phyloP scores from a whole-genome alignment of 176 grass and related monocot genomes.

The Luzula sylvatica region DNA sequence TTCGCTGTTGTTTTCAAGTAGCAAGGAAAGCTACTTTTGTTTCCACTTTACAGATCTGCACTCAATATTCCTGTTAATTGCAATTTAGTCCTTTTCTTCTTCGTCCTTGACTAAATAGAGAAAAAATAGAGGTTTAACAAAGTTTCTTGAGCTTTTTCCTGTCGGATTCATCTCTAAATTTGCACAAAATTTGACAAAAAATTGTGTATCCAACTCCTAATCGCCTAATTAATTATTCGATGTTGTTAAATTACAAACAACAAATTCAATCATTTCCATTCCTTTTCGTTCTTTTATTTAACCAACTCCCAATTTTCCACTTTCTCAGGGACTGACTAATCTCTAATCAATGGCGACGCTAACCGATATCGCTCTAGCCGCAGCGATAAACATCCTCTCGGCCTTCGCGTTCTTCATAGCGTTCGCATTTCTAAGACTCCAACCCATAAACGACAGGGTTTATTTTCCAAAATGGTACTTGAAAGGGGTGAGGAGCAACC shows the following conservation, averaged over 20 bases:
- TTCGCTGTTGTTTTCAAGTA: not conserved
- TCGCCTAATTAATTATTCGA: too few relatives aligned
- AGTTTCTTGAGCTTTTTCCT: too few relatives aligned
- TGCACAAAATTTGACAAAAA: too few relatives aligned
- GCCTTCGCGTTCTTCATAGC: conserved; percentile 61
- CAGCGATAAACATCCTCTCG: conserved; percentile 73
- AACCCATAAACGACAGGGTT: conserved; percentile 96
- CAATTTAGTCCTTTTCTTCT: not conserved
- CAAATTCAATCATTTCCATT: too few relatives aligned
- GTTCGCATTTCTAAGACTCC: conserved; percentile 84
- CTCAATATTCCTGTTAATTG: not conserved
- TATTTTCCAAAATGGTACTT: conserved; percentile 99
- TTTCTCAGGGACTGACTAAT: not conserved
- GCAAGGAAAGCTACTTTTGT: not conserved
- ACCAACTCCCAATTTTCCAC: too few relatives aligned
- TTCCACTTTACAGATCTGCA: not conserved
- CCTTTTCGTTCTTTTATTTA: too few relatives aligned
- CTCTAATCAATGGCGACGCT: conserved; percentile 48
- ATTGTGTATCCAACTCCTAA: too few relatives aligned
- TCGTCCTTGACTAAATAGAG: too few relatives aligned
- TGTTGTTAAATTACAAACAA: too few relatives aligned
- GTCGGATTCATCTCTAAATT: too few relatives aligned
- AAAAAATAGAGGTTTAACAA: too few relatives aligned
- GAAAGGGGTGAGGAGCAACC: conserved; percentile 84
- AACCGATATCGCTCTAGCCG: conserved; percentile 68